Base-by-base conservation (phyloP, 345 rosid genomes). In the Anastatica hierochuntica region DNA sequence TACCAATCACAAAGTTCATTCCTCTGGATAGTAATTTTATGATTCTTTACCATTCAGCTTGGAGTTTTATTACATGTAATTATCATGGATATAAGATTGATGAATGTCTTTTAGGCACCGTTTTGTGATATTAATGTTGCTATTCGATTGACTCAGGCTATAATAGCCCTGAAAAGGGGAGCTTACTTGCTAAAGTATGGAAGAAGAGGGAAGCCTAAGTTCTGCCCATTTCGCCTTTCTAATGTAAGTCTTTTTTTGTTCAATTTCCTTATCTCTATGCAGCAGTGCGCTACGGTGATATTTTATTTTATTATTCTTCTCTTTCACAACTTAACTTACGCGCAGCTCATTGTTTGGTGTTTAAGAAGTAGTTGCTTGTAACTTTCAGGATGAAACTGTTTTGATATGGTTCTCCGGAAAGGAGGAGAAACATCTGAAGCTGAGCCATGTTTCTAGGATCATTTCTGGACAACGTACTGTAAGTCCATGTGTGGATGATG, bases 391-490 rank as follows among this genome's bases (percentile, higher is more conserved):
- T 46, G 99, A 80, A 69, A 83, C 95, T 60, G 84, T 83, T 72
- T 79, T 94, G 72, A 94, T 85, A 77, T 94, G 99, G 99, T 74
- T 83, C 72, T 88, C 89, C 7, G 97, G 95, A 59, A 94, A 82
- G 63, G 88, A 88, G 71, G 89, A 83, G 76, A 88, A 88, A 54
- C 85, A 76, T 75, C 88, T 88, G 56, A 83, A 70, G 71, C 79
- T 94, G 64, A 83, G 83, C 72, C 97, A 88, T 14, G 87, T 94
- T 31, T 79, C 90, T 45, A 82, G 88, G 78, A 94, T 94, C 62
- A 80, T 88, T 61, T 83, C 95, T 19, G 97, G 97, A 40, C 99
- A 94, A 60, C 95, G 99, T 40, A 94, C 99, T 51, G 97, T 94
- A 83, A 80, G 99, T 78, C 18, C 35, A 26, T 48, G 17, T 4